A percentile compares a stretch with the other conserved stretches of the same genome.
phyloP scores from a whole-genome alignment of 306 rosid genomes.

The Heteromeles arbutifolia region DNA sequence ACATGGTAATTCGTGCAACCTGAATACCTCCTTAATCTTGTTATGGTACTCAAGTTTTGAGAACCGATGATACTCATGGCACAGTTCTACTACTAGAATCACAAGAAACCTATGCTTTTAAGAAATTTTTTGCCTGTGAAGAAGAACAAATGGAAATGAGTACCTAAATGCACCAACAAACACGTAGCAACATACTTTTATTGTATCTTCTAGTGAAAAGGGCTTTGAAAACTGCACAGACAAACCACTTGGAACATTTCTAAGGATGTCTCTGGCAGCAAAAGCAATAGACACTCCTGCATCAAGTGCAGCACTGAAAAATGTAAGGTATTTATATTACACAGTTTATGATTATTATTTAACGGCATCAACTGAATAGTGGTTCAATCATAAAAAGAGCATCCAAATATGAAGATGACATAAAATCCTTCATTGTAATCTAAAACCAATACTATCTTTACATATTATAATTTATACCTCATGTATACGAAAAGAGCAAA shows the following conservation, averaged over 20 bases:
- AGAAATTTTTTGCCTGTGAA: background rate
- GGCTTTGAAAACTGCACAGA: constrained; percentile 87
- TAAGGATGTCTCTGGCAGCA: constrained; percentile 81
- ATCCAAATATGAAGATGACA: background rate
- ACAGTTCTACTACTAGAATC: background rate
- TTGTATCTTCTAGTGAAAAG: constrained; percentile 90
- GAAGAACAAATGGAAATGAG: background rate
- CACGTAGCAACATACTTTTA: constrained; percentile 44
- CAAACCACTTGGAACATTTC: constrained; percentile 80
- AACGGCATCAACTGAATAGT: background rate
- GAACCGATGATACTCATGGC: background rate
- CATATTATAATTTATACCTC: background rate
- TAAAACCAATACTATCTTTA: background rate
- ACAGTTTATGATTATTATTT: background rate
- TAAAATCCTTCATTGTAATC: background rate
- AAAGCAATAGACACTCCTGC: constrained; percentile 95
- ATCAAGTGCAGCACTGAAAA: constrained; percentile 14
- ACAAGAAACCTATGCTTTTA: background rate
- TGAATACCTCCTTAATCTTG: background rate
- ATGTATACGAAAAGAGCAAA: background rate
- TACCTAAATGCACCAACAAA: background rate
- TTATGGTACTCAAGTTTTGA: background rate
- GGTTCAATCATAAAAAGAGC: background rate
- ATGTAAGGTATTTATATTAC: background rate
- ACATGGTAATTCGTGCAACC: background rate